Conservation (phyloP, 345 rosid species). For the Melaleuca quinquenervia region DNA sequence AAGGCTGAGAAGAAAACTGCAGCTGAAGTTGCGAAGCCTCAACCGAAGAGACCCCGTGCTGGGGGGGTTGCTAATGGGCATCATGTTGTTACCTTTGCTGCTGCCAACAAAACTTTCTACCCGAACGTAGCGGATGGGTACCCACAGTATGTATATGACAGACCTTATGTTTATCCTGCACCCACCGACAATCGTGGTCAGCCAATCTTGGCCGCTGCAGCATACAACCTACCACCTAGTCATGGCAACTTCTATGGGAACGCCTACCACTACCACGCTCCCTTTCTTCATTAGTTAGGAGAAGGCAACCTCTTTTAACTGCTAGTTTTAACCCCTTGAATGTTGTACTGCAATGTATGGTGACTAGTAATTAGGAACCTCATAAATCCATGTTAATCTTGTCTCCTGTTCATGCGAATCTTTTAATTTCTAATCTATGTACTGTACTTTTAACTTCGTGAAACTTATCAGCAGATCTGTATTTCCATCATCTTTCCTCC, state of each 20-base stretch:
- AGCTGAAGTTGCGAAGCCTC: slow-evolving; percentile 81
- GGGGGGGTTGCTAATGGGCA: slow-evolving; percentile 51
- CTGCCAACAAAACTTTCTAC: slow-evolving; percentile 46
- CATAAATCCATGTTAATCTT: background rate
- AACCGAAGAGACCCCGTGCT: slow-evolving; percentile 84
- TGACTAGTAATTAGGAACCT: slow-evolving; percentile 1
- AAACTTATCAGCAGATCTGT: background rate
- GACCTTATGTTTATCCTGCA: slow-evolving; percentile 54
- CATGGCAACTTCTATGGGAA: slow-evolving; percentile 91
- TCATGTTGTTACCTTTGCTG: slow-evolving; percentile 25
- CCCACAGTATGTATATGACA: slow-evolving; percentile 71
- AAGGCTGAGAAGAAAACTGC: slow-evolving; percentile 88
- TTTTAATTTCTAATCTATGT: slow-evolving; percentile 5
- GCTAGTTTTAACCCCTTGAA: slow-evolving; percentile 2
- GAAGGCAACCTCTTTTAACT: background rate
- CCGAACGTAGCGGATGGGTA: slow-evolving; percentile 65
- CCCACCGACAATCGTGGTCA: slow-evolving; percentile 56
- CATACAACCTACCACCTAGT: slow-evolving; percentile 60
- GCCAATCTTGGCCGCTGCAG: slow-evolving; percentile 35
- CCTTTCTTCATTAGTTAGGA: slow-evolving; percentile 55
- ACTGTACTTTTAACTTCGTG: background rate
- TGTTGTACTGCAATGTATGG: background rate
- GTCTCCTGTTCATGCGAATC: background rate
- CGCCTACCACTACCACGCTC: slow-evolving; percentile 84
- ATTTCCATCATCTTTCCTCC: background rate